Evolutionary conservation across 257 asterid genomes (phyloP).

Genomic region (Lithospermum erythrorhizon): DNA sequence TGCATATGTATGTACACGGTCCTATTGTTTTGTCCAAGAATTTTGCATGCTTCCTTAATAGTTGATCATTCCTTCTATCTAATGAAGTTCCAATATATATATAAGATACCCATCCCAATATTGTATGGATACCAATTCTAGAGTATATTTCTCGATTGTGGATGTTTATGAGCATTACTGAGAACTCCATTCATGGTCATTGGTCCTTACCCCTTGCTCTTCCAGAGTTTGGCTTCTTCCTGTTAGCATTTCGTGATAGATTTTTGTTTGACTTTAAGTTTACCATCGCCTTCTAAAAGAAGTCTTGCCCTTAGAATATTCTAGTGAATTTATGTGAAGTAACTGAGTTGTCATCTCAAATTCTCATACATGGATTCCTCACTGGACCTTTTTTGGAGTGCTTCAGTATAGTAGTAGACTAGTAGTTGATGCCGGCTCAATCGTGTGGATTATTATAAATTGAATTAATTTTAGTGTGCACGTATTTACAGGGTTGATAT

Average conservation of each 20-base stretch:
- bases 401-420: background rate
- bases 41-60: no score
- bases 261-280: background rate
- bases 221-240: no score
- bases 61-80: background rate
- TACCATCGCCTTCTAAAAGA: background rate
- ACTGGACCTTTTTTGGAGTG: background rate
- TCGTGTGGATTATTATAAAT: background rate
- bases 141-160: no score
- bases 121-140: background rate
- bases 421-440: background rate
- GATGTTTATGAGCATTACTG: no score
- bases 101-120: background rate
- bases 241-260: no score
- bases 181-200: no score
- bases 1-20: slow-evolving; percentile 50
- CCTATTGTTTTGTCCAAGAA: background rate
- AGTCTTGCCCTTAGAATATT: background rate
- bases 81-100: background rate
- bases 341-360: background rate
- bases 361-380: background rate
- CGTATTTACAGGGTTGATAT: slow-evolving; percentile 55
- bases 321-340: background rate
- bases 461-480: background rate
- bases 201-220: no score